phyloP scores from a whole-genome alignment of 2,329 filamentous ascomycete species.

The Aulographum hederae region DNA sequence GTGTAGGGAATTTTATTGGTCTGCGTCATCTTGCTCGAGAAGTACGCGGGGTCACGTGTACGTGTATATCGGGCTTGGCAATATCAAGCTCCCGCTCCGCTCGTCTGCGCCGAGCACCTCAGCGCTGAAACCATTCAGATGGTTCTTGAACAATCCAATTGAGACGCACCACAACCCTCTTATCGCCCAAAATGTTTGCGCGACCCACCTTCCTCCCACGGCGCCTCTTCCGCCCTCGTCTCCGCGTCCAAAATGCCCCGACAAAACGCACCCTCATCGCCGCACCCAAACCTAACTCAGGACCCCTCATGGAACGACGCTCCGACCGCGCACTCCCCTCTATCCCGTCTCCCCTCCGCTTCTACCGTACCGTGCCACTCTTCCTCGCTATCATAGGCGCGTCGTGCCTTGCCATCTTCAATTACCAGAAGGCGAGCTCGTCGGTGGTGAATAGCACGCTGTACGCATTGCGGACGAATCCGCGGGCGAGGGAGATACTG shows the following conservation, averaged over 20 bases:
- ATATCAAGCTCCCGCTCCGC: no score
- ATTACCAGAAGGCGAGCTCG: constrained; percentile 92
- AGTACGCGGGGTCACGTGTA: no score
- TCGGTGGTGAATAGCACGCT: constrained; percentile 68
- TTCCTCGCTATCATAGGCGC: constrained; percentile 56
- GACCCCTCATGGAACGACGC: constrained; percentile 32
- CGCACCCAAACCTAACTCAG: constrained; percentile 29
- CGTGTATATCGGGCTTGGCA: no score
- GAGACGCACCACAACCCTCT: no score
- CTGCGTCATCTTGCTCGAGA: no score
- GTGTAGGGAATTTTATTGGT: no score
- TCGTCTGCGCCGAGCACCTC: no score
- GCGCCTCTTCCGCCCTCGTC: background rate
- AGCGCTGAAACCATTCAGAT: no score
- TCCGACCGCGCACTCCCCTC: constrained; percentile 33
- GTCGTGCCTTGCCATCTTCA: constrained; percentile 80
- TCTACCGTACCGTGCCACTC: constrained; percentile 52
- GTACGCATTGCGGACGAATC: constrained; percentile 74
- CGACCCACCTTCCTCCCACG: background rate
- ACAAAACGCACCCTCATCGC: constrained; percentile 26
- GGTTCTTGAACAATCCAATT: no score
- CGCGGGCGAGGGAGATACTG: constrained; percentile 54
- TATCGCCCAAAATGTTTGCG: background rate
- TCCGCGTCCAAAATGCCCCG: background rate
- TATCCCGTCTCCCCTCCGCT: constrained; percentile 13